Conservation (phyloP, 441 rosid genomes). For the Oxalis stricta region DNA sequence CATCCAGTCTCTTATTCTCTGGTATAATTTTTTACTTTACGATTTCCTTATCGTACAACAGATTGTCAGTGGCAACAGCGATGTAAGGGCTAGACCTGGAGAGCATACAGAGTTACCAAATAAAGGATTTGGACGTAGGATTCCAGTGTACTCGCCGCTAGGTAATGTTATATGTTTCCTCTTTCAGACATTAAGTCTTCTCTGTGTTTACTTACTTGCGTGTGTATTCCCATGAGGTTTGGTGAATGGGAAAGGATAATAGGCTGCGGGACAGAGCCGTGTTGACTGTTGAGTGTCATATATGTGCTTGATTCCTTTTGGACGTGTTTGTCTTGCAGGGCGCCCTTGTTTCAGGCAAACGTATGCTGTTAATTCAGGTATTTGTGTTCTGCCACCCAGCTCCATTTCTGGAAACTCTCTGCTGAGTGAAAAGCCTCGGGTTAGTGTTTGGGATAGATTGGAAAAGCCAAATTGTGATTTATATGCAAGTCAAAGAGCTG, state of each 20-base stretch:
- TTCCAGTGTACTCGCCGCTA: constrained; percentile 10
- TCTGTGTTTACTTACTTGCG: no score
- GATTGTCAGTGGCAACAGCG: constrained; percentile 4
- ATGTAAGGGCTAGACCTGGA: neutral
- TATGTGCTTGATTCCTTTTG: neutral
- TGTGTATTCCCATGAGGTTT: no score
- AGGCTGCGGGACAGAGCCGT: no score
- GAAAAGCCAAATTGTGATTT: constrained; percentile 6
- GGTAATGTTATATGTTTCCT: constrained; percentile 15
- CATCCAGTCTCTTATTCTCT: constrained; percentile 1
- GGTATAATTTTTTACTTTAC: constrained; percentile 2
- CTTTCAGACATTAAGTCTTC: no score
- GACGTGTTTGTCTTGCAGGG: neutral
- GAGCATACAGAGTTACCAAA: constrained; percentile 9
- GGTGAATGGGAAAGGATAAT: no score
- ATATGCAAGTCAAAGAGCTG: neutral
- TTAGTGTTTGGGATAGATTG: constrained; percentile 31
- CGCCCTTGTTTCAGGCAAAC: neutral
- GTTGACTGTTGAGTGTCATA: no score
- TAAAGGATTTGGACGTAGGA: constrained; percentile 4
- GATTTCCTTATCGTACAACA: constrained; percentile 4
- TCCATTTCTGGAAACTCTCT: constrained; percentile 2
- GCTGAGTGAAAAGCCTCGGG: constrained; percentile 10
- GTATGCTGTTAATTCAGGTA: constrained; percentile 5
- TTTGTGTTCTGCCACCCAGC: constrained; percentile 12